These are phyloP conservation scores for Clathrus columnatus DNA, from an alignment of 768 basidiomycete genomes.

Conservation along the genomic window DNA sequence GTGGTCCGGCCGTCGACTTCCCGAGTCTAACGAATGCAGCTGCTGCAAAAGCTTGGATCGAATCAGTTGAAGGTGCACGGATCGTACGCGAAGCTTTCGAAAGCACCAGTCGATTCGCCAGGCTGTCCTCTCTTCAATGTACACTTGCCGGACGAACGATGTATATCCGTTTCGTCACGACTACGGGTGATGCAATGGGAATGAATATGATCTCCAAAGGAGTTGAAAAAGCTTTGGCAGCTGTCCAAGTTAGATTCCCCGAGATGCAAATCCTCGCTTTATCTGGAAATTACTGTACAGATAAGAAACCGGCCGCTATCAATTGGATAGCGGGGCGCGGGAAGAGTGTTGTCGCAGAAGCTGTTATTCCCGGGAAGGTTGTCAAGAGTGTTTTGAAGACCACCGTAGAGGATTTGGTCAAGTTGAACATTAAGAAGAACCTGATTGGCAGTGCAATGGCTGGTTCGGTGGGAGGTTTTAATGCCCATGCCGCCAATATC, in stretches of 20 bases:
- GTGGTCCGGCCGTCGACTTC: slow-evolving; percentile 97
- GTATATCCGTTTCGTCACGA: slow-evolving; percentile 88
- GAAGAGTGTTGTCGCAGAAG: slow-evolving; percentile 96
- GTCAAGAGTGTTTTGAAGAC: slow-evolving; percentile 93
- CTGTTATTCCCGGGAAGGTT: slow-evolving; percentile 79
- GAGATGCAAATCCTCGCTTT: slow-evolving; percentile 87
- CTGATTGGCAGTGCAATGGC: slow-evolving; percentile 97
- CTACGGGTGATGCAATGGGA: slow-evolving; percentile 98
- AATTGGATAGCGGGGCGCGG: slow-evolving; percentile 99
- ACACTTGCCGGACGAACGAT: slow-evolving; percentile 90
- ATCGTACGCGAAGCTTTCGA: slow-evolving; percentile 83
- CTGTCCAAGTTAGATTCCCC: slow-evolving; percentile 70
- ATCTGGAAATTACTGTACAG: slow-evolving; percentile 97
- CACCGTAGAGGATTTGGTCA: slow-evolving; percentile 80
- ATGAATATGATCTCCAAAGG: slow-evolving; percentile 99
- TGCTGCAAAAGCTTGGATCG: slow-evolving; percentile 80
- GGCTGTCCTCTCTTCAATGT: slow-evolving; percentile 75
- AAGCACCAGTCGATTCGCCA: slow-evolving; percentile 88
- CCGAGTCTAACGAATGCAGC: slow-evolving; percentile 73
- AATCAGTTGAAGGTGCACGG: slow-evolving; percentile 65
- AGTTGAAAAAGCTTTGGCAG: slow-evolving; percentile 87
- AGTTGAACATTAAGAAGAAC: slow-evolving; percentile 95
- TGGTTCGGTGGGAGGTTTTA: slow-evolving; percentile 94
- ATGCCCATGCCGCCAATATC: slow-evolving; percentile 97
- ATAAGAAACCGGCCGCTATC: slow-evolving; percentile 99